A percentile compares a stretch with the other conserved stretches of the same genome.
Conservation (phyloP, 257 asterid species). For the Rhazya stricta region DNA sequence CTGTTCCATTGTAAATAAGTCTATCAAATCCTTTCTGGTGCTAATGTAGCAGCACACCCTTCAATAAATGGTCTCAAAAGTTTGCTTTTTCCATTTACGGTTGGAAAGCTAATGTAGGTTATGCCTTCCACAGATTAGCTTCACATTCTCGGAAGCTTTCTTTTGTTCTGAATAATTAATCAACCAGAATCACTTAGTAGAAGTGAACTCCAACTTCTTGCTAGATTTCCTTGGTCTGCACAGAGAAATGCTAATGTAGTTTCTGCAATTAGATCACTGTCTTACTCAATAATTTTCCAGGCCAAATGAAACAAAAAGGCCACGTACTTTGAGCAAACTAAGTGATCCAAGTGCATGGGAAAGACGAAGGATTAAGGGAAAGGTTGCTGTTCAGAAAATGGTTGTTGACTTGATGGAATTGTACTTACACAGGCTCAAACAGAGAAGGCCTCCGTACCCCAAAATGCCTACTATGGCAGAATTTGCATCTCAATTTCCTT, state of each 20-base stretch:
- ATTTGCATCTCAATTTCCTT: slow-evolving; percentile 76
- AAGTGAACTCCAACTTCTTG: background rate
- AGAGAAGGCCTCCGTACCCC: slow-evolving; percentile 80
- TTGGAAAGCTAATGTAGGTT: background rate
- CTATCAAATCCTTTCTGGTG: background rate
- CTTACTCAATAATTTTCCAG: slow-evolving; percentile 29
- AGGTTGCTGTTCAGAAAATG: slow-evolving; percentile 96
- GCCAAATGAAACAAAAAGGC: slow-evolving; percentile 77
- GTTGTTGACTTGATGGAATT: slow-evolving; percentile 96
- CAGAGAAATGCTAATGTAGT: background rate
- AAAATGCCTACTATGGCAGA: slow-evolving; percentile 52
- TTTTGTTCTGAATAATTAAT: background rate
- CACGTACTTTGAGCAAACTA: slow-evolving; percentile 78
- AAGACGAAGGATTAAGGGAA: slow-evolving; percentile 91
- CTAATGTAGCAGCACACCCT: background rate
- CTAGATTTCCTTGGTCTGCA: background rate
- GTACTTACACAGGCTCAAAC: slow-evolving; percentile 91
- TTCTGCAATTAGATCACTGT: slow-evolving; percentile 14
- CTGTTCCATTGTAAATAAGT: background rate
- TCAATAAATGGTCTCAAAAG: background rate
- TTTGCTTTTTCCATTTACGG: background rate
- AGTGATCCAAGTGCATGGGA: slow-evolving; percentile 89
- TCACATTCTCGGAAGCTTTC: background rate
- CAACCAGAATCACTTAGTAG: background rate
- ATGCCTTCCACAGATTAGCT: background rate